phyloP scores from a whole-genome alignment of 345 rosid species.

The Draba incana region DNA sequence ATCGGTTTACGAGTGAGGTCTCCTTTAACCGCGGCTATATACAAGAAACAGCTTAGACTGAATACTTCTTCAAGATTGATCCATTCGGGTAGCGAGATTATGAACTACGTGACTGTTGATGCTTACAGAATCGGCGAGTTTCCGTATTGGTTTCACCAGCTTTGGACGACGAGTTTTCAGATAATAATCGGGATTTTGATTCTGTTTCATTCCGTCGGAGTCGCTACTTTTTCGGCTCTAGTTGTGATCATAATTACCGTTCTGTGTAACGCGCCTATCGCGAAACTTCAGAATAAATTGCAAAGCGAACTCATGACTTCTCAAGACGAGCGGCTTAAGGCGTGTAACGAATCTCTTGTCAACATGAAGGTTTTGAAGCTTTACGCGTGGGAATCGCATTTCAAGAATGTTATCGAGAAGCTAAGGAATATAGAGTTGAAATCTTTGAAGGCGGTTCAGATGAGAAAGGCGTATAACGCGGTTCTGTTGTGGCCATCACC shows the following conservation, averaged over 20 bases:
- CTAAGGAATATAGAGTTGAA: conserved; percentile 63
- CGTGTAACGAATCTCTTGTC: conserved; percentile 74
- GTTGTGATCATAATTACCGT: conserved; percentile 75
- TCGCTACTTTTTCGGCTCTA: conserved; percentile 83
- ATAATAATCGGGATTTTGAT: conserved; percentile 71
- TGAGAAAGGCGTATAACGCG: conserved; percentile 64
- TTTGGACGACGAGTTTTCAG: conserved; percentile 90
- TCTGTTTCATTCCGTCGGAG: conserved; percentile 79
- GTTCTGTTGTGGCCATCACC: conserved; percentile 93
- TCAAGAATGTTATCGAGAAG: conserved; percentile 76
- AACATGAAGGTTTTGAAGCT: conserved; percentile 93
- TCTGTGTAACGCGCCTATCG: conserved; percentile 84
- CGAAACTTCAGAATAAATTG: conserved; percentile 84
- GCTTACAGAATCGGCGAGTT: conserved; percentile 94
- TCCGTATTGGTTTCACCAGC: conserved; percentile 95
- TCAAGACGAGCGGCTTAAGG: conserved; percentile 82
- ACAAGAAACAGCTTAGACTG: conserved; percentile 78
- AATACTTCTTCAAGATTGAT: conserved; percentile 71
- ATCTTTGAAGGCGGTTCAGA: conserved; percentile 80
- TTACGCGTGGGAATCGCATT: conserved; percentile 92
- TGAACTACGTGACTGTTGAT: conserved; percentile 92
- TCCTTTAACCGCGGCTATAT: conserved; percentile 76
- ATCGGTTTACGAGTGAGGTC: conserved; percentile 82
- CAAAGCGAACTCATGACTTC: conserved; percentile 79
- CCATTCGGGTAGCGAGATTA: conserved; percentile 89